These are phyloP conservation scores for Capillidium rhysosporum DNA, from an alignment of 371 early-diverging fungal species.

Conservation along the genomic window DNA sequence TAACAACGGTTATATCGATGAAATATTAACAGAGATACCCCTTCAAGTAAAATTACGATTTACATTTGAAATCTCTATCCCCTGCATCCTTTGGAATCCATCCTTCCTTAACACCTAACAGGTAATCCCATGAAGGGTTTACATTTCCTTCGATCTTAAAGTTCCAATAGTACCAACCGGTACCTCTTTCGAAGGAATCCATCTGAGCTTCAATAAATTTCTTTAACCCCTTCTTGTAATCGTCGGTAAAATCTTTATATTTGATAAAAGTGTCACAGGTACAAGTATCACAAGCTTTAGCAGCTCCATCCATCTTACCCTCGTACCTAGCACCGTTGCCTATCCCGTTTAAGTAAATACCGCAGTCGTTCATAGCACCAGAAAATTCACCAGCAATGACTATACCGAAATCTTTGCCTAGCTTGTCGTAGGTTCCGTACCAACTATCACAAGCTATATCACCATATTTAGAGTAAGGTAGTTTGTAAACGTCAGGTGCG, in stretches of 20 bases:
- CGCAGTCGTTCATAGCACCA: constrained; percentile 51
- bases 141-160: too few species aligned
- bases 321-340: constrained; percentile 41
- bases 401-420: not conserved
- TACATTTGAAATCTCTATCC: too few species aligned
- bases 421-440: not conserved
- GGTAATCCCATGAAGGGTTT: too few species aligned
- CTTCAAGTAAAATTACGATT: too few species aligned
- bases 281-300: constrained; percentile 17
- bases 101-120: too few species aligned
- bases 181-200: too few species aligned
- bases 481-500: not conserved
- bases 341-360: constrained; percentile 46
- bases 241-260: constrained; percentile 9
- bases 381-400: constrained; percentile 35
- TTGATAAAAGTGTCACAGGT: constrained; percentile 25
- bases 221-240: constrained; percentile 11
- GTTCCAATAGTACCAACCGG: too few species aligned
- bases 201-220: constrained; percentile 20
- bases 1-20: too few species aligned
- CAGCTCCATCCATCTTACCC: constrained; percentile 20
- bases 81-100: too few species aligned
- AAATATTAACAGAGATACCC: too few species aligned
- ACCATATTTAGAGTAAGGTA: not conserved
- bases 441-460: not conserved